A percentile compares a stretch with the other conserved stretches of the same genome.
phyloP scores from a whole-genome alignment of 768 basidiomycete genomes.

The Russula sp. region DNA sequence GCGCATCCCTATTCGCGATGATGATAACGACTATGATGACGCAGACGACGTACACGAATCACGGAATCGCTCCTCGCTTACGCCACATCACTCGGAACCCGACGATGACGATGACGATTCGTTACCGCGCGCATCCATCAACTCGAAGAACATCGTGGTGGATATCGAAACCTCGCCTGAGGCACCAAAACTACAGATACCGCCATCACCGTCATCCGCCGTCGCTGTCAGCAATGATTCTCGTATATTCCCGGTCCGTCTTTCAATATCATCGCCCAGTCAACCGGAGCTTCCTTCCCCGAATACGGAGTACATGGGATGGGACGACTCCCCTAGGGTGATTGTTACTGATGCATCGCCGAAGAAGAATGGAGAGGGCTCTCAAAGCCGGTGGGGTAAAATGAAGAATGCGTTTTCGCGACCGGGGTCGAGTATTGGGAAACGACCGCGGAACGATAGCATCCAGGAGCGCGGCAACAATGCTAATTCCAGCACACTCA shows the following conservation, averaged over 20 bases:
- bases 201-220: conserved; percentile 51
- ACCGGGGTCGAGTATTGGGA: conserved; percentile 61
- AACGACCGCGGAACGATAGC: conserved; percentile 78
- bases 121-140: conserved; percentile 55
- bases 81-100: conserved; percentile 29
- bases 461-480: conserved; percentile 63
- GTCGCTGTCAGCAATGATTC: conserved; percentile 49
- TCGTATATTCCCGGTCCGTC: conserved; percentile 57
- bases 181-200: conserved; percentile 40
- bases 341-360: conserved; percentile 37
- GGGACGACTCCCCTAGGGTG: conserved; percentile 35
- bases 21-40: conserved; percentile 54
- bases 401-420: conserved; percentile 65
- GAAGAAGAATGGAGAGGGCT: conserved; percentile 57
- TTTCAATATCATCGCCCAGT: conserved; percentile 60
- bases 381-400: conserved; percentile 67
- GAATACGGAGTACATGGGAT: conserved; percentile 34
- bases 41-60: conserved; percentile 45
- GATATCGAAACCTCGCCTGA: conserved; percentile 63
- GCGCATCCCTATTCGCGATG: conserved; percentile 56
- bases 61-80: conserved; percentile 33
- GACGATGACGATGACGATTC: conserved; percentile 47
- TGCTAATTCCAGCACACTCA: conserved; percentile 43
- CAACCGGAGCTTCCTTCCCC: conserved; percentile 59
- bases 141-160: conserved; percentile 59